Evolutionary conservation across 2,329 filamentous ascomycete species (phyloP).

Genomic region (Pseudogymnoascus sp.): DNA sequence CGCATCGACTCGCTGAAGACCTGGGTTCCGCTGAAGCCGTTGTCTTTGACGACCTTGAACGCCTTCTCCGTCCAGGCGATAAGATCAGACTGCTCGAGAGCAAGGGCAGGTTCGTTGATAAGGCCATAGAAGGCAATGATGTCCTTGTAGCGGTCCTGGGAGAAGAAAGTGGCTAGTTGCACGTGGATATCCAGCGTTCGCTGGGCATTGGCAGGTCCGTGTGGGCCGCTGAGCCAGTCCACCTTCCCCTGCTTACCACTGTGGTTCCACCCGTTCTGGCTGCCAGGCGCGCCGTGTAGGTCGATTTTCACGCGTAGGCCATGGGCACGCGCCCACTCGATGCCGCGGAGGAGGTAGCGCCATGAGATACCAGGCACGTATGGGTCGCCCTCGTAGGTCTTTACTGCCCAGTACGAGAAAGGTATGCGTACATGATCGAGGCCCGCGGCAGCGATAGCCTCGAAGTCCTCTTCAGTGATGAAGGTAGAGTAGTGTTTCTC

Average conservation of each 20-base stretch:
- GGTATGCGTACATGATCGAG: slow-evolving; percentile 96
- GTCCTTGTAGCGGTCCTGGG: slow-evolving; percentile 86
- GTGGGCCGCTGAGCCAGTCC: slow-evolving; percentile 79
- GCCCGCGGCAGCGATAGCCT: slow-evolving; percentile 75
- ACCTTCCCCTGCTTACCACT: slow-evolving; percentile 75
- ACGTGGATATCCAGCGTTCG: slow-evolving; percentile 82
- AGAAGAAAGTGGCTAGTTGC: slow-evolving; percentile 82
- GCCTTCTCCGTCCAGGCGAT: slow-evolving; percentile 72
- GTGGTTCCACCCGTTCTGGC: slow-evolving; percentile 97
- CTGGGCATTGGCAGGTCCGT: slow-evolving; percentile 70
- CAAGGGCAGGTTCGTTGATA: slow-evolving; percentile 87
- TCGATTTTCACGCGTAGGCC: slow-evolving; percentile 90
- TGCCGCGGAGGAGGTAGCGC: slow-evolving; percentile 85
- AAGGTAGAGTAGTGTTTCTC: slow-evolving; percentile 90
- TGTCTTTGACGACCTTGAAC: slow-evolving; percentile 63
- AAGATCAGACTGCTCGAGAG: slow-evolving; percentile 58
- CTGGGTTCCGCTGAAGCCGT: slow-evolving; percentile 65
- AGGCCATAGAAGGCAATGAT: slow-evolving; percentile 89
- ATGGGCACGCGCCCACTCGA: slow-evolving; percentile 90
- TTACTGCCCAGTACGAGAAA: slow-evolving; percentile 91
- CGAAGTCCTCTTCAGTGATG: slow-evolving; percentile 75
- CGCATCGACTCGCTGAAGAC: slow-evolving; percentile 95
- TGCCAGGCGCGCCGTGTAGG: slow-evolving; percentile 82
- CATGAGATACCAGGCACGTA: slow-evolving; percentile 82
- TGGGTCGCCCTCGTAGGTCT: slow-evolving; percentile 75